Conservation (phyloP, 2,329 filamentous ascomycete species). For the Xylaria sp. region DNA sequence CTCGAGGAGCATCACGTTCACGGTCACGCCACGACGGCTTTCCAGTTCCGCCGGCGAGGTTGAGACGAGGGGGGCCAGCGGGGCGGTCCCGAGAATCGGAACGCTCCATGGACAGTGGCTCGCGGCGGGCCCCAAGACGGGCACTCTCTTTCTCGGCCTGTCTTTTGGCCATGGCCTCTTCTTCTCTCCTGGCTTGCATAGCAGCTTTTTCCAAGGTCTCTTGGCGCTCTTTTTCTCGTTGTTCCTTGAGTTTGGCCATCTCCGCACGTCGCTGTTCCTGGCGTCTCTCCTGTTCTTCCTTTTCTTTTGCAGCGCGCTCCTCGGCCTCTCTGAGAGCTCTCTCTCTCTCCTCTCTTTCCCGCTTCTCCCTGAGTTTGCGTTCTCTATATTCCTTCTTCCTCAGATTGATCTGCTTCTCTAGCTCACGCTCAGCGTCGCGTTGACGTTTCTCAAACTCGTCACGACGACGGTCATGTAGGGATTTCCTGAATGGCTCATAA, state of each 20-base stretch:
- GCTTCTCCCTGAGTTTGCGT: conserved; percentile 82
- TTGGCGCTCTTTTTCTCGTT: conserved; percentile 74
- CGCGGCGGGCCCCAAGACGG: conserved; percentile 50
- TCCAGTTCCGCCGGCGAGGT: conserved; percentile 57
- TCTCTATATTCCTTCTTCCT: conserved; percentile 92
- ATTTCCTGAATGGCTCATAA: conserved; percentile 85
- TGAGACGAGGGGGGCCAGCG: conserved; percentile 65
- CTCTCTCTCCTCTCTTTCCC: conserved; percentile 86
- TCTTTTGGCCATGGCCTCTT: conserved; percentile 84
- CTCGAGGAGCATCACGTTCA: conserved; percentile 60
- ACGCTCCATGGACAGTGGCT: conserved; percentile 55
- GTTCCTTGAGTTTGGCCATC: conserved; percentile 73
- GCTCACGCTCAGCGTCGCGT: conserved; percentile 89
- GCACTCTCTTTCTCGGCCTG: conserved; percentile 71
- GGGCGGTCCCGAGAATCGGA: conserved; percentile 60
- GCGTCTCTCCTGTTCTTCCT: conserved; percentile 81
- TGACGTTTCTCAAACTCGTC: conserved; percentile 96
- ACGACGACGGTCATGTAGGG: conserved; percentile 86
- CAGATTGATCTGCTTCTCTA: conserved; percentile 88
- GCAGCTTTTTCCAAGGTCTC: conserved; percentile 73
- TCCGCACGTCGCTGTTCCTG: conserved; percentile 84
- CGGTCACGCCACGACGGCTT: conserved; percentile 71
- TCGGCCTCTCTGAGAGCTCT: conserved; percentile 82
- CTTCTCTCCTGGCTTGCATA: conserved; percentile 83
- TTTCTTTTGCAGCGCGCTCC: conserved; percentile 82